These are phyloP conservation scores for Clitoria ternatea DNA, from an alignment of 306 rosid genomes.

Conservation along the genomic window DNA sequence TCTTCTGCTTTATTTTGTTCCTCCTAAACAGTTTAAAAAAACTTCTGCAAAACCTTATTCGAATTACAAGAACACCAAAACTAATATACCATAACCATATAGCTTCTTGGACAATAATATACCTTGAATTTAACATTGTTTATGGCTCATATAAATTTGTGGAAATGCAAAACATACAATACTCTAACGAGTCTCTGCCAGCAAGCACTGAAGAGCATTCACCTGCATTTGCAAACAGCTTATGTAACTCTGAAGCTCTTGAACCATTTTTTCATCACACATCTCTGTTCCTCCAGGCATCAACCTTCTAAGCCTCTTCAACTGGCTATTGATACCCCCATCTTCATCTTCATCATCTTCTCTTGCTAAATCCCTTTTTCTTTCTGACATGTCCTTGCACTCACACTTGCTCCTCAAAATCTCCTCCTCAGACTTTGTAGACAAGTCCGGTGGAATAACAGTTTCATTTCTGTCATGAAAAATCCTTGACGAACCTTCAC, in stretches of 20 bases:
- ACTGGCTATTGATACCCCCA: slow-evolving; percentile 8
- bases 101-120: neutral
- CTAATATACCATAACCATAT: neutral
- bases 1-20: neutral
- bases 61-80: neutral
- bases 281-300: slow-evolving; percentile 63
- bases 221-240: slow-evolving; percentile 69
- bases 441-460: neutral
- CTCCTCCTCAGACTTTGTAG: neutral
- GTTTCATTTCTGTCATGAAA: neutral
- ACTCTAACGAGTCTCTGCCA: slow-evolving; percentile 29
- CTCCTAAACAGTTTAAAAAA: neutral
- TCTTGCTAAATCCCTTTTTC: neutral
- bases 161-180: neutral
- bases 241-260: slow-evolving; percentile 52
- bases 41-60: neutral
- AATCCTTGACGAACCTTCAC: neutral
- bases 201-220: slow-evolving; percentile 50
- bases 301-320: slow-evolving; percentile 35
- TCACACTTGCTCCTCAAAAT: neutral
- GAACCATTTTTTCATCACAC: slow-evolving; percentile 42
- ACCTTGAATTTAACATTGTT: slow-evolving; percentile 1
- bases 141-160: neutral
- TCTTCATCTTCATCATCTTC: slow-evolving; percentile 20
- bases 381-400: neutral